Percentiles rank a stretch among this genome's conserved stretches.
Evolutionary conservation across 148 eudicot species (phyloP).

Genomic region (Persicaria tinctoria): DNA sequence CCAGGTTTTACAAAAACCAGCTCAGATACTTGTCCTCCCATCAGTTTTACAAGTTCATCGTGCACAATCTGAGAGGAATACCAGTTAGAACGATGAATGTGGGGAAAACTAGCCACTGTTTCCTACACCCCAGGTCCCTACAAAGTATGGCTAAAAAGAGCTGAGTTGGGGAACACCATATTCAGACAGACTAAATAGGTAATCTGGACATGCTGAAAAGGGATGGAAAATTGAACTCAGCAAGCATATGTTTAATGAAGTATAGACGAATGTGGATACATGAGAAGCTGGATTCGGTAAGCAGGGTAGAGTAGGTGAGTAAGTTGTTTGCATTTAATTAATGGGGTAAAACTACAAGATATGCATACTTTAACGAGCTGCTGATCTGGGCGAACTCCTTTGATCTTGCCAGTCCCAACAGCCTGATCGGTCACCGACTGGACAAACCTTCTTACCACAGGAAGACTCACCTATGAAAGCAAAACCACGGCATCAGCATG

Average conservation of each 20-base stretch:
- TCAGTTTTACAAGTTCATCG: conserved; percentile 83
- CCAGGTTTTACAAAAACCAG: conserved; percentile 73
- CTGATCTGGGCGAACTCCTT: conserved; percentile 93
- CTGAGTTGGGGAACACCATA: background rate
- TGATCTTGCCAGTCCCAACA: conserved; percentile 77
- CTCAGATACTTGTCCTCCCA: conserved; percentile 97
- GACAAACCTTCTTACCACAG: conserved; percentile 92
- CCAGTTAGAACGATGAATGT: conserved; percentile 1
- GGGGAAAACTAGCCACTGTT: background rate
- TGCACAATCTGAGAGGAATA: conserved; percentile 60
- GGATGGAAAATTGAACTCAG: background rate
- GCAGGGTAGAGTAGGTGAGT: background rate
- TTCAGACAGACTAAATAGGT: background rate
- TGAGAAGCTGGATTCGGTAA: background rate
- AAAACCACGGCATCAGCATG: background rate
- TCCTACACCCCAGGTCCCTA: background rate
- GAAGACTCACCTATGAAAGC: conserved; percentile 86
- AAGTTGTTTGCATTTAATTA: background rate
- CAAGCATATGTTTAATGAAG: background rate
- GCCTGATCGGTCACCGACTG: conserved; percentile 88
- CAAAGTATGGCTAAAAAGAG: background rate
- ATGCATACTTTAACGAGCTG: conserved; percentile 86
- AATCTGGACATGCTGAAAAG: background rate
- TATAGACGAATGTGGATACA: background rate
- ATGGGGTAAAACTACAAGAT: background rate